These are phyloP conservation scores for Candolleomyces efflorescens DNA, from an alignment of 768 basidiomycete genomes.

Conservation along the genomic window DNA sequence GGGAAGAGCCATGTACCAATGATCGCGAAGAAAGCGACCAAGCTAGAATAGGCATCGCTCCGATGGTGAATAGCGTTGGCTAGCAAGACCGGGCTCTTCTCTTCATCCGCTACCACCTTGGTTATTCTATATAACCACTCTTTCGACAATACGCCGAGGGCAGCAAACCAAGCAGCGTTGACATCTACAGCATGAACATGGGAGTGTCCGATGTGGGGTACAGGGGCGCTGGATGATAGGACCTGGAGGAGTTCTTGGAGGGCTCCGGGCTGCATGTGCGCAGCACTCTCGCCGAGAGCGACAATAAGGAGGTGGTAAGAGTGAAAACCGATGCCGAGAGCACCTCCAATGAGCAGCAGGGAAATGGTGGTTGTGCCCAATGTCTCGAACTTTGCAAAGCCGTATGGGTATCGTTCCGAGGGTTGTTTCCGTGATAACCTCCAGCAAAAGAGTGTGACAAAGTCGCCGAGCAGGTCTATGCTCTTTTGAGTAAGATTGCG, in stretches of 20 bases:
- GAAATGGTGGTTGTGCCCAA: conserved; percentile 91
- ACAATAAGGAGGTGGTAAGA: conserved; percentile 81
- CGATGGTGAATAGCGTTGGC: conserved; percentile 99
- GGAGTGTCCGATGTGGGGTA: conserved; percentile 50
- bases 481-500: background rate
- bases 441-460: conserved; percentile 89
- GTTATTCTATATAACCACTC: conserved; percentile 93
- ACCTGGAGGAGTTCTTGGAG: conserved; percentile 60
- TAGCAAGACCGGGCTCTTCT: conserved; percentile 84
- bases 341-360: conserved; percentile 79
- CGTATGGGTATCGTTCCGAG: conserved; percentile 76
- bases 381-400: conserved; percentile 93
- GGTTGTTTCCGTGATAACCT: conserved; percentile 79
- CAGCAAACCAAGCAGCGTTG: conserved; percentile 97
- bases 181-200: conserved; percentile 72
- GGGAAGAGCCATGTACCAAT: conserved; percentile 86
- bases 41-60: conserved; percentile 92
- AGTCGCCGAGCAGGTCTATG: conserved; percentile 83
- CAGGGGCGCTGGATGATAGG: conserved; percentile 50
- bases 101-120: conserved; percentile 84
- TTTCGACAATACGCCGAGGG: conserved; percentile 72
- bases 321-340: conserved; percentile 84
- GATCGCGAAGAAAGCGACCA: conserved; percentile 90
- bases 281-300: conserved; percentile 61
- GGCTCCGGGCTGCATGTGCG: conserved; percentile 60